Conservation (phyloP, 225 moss, liverwort and hornwort genomes). For the Pseudoscleropodium purum region DNA sequence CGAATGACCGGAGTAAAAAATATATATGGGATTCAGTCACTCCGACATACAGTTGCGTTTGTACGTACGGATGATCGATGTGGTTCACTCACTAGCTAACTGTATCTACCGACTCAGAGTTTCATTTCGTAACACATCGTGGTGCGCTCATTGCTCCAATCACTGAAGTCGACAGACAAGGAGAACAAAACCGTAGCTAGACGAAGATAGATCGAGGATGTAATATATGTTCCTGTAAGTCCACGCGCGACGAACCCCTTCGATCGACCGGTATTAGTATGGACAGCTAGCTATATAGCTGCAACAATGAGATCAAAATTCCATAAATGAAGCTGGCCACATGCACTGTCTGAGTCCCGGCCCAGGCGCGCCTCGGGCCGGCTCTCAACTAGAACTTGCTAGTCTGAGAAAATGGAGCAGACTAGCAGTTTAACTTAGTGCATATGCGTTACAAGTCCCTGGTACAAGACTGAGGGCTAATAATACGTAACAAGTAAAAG, state of each 20-base stretch:
- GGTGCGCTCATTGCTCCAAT: background rate
- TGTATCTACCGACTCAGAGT: background rate
- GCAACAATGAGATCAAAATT: background rate
- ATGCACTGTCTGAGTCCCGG: background rate
- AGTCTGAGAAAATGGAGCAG: too few species aligned
- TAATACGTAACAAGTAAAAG: background rate
- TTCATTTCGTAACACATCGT: background rate
- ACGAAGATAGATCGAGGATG: background rate
- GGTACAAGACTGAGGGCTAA: too few species aligned
- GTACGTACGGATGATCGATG: background rate
- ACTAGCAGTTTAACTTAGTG: background rate
- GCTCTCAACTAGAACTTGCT: background rate
- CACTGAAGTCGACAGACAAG: background rate
- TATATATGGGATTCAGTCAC: background rate
- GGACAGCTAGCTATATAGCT: too few species aligned
- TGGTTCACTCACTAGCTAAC: background rate
- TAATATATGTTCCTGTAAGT: background rate
- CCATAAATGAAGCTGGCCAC: background rate
- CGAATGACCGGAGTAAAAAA: background rate
- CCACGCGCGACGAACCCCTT: background rate
- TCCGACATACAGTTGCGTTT: too few species aligned
- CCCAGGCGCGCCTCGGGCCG: too few species aligned
- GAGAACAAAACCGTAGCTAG: background rate
- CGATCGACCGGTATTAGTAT: background rate
- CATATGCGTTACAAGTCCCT: background rate